phyloP scores from a whole-genome alignment of 176 grass and related monocot genomes.

The Triticum turgidum region DNA sequence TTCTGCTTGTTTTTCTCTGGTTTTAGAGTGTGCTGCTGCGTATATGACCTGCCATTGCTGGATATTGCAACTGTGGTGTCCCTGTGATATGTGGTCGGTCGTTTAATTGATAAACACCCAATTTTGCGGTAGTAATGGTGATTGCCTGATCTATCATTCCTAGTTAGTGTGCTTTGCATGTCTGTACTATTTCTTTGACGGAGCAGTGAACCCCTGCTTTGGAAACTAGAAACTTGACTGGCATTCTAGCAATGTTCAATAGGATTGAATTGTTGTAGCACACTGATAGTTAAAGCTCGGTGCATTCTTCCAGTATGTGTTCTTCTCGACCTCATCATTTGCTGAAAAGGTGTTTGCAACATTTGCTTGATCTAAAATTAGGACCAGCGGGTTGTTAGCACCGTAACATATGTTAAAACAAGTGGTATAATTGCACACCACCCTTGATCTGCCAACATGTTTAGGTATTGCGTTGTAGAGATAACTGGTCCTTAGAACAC shows the following conservation, averaged over 20 bases:
- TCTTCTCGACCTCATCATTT: too few relatives aligned
- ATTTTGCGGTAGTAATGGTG: not conserved
- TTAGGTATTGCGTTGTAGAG: not conserved
- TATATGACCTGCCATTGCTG: not conserved
- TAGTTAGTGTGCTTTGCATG: not conserved
- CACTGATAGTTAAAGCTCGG: not conserved
- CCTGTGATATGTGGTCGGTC: not conserved
- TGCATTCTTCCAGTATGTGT: too few relatives aligned
- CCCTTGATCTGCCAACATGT: not conserved
- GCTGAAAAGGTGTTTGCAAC: too few relatives aligned
- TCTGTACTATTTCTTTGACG: too few relatives aligned
- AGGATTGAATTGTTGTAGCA: not conserved
- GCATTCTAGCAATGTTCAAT: not conserved
- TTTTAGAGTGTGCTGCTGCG: not conserved
- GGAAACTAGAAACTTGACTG: not conserved
- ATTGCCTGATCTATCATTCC: not conserved
- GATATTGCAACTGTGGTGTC: not conserved
- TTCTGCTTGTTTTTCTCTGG: not conserved
- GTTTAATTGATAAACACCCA: not conserved
- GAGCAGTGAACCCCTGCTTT: not conserved
- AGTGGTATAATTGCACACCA: too few relatives aligned
- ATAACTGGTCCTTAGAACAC: not conserved
- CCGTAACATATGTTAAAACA: too few relatives aligned
- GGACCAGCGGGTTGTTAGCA: too few relatives aligned
- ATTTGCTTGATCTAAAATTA: too few relatives aligned